Evolutionary conservation across 352 stramenopile species (phyloP).

Genomic region (Phytopythium vexans): DNA sequence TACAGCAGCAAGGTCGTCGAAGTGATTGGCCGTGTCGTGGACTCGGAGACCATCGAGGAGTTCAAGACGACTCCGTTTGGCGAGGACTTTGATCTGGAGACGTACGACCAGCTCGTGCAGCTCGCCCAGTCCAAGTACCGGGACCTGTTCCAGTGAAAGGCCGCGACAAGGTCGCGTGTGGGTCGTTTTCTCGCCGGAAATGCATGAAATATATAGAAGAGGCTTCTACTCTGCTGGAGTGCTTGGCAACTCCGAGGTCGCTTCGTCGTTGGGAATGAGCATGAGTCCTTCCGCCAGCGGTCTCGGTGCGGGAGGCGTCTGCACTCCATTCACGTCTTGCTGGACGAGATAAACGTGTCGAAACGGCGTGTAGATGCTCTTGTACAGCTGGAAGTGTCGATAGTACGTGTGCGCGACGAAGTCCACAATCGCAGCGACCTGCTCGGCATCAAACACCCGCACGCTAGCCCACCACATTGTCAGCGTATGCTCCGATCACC

Average conservation of each 20-base stretch:
- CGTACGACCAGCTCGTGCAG: constrained; percentile 82
- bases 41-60: constrained; percentile 72
- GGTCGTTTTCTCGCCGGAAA: constrained; percentile 5
- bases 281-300: constrained; percentile 39
- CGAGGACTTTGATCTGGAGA: constrained; percentile 78
- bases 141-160: constrained; percentile 50
- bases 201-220: constrained; percentile 1
- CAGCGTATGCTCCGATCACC: neutral
- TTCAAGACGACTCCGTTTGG: constrained; percentile 86
- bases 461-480: constrained; percentile 56
- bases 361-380: constrained; percentile 73
- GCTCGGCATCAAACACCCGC: constrained; percentile 2
- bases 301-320: constrained; percentile 30
- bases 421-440: constrained; percentile 62
- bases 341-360: constrained; percentile 51
- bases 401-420: constrained; percentile 80
- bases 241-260: constrained; percentile 2
- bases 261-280: constrained; percentile 17
- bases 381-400: constrained; percentile 78
- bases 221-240: constrained; percentile 6
- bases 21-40: constrained; percentile 75
- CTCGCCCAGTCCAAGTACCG: constrained; percentile 73
- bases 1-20: constrained; percentile 86
- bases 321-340: constrained; percentile 35
- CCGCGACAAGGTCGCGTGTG: no score